Conservation (phyloP, 257 asterid species). For the Solanum chilense region DNA sequence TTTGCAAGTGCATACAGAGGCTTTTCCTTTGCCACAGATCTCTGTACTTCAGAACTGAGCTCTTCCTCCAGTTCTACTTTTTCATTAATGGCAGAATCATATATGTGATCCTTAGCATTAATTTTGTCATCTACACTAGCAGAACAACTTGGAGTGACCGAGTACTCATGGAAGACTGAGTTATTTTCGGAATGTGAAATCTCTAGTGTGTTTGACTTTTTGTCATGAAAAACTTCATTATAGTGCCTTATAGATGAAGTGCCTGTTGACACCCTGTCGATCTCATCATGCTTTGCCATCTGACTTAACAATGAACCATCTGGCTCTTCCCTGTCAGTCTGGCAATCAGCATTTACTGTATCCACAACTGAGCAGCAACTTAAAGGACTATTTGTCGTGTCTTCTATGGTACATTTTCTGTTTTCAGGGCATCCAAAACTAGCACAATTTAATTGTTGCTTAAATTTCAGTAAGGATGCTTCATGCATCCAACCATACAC, state of each 20-base stretch:
- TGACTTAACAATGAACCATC: slow-evolving; percentile 6
- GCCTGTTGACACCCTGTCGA: slow-evolving; percentile 9
- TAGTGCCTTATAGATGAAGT: slow-evolving; percentile 8
- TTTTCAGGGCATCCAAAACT: slow-evolving; percentile 11
- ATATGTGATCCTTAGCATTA: slow-evolving; percentile 1
- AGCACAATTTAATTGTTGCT: slow-evolving; percentile 7
- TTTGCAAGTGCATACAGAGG: slow-evolving; percentile 38
- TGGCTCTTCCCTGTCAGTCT: slow-evolving; percentile 9
- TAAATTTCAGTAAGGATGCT: slow-evolving; percentile 17
- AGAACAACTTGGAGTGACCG: slow-evolving; percentile 6
- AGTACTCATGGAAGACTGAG: slow-evolving; percentile 7
- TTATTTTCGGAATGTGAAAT: slow-evolving; percentile 10
- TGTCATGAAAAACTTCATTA: slow-evolving; percentile 3
- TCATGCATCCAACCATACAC: slow-evolving; percentile 45
- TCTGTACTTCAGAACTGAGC: slow-evolving; percentile 17
- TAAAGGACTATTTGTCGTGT: slow-evolving; percentile 3
- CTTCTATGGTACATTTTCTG: not conserved
- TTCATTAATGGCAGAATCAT: not conserved
- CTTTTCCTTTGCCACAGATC: slow-evolving; percentile 22
- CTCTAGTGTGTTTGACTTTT: slow-evolving; percentile 9
- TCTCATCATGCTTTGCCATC: slow-evolving; percentile 7
- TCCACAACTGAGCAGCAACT: slow-evolving; percentile 1
- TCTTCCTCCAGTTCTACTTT: not conserved
- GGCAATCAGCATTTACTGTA: slow-evolving; percentile 15
- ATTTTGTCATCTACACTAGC: slow-evolving; percentile 11